Base-by-base conservation (phyloP, 1,139 yeast genomes). In the Meyerozyma sp. region DNA sequence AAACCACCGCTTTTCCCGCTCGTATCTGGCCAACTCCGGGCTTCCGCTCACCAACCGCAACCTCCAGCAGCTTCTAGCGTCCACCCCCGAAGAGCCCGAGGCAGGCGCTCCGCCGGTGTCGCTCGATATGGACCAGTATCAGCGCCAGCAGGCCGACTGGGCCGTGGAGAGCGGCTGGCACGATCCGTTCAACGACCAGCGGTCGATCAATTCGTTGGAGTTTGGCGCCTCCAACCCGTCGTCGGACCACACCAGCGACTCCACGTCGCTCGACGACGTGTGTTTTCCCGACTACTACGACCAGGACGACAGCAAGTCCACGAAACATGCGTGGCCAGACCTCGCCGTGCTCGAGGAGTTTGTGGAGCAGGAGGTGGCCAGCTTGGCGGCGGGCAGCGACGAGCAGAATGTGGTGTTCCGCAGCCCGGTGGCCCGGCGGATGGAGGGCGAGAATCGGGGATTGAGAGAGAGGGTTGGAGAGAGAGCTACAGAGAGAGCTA, bases 251-350 rank as follows among this genome's bases (percentile, higher is more conserved):
- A 74, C 85, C 13, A 79, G 90, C 26, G 82, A 81, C 46, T 82
- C 93, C 6, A 69, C 77, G 1, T 85, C 96, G 0, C 66, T 91
- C 46, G 91, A 85, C 58, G 98, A 93, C 62, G 98, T 93, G 37
- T 55, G 56, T 25, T 40, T 48, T 13, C 47, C 48, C 37, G 36
- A 38, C 21, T 39, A 21, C 32, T 39, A 13, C 34, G 27, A 28
- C 29, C 9, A 18, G 35, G 27, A 38, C 40, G 62, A 57, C 32
- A 54, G 50, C 37, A 56, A 57, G 25, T 49, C 46, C 28, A 46
- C 47, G 13, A 44, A 50, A 2, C 51, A 45, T 36, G 54, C 54
- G 39, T 91, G 97, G 98, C 98, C 98, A 1, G 97, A 93, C 57
- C 68, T 88, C 34, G 59, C 70, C 32, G 78, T 87, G 1, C 66